Percentiles rank a stretch among this genome's conserved stretches.
phyloP scores from a whole-genome alignment of 2,329 filamentous ascomycete genomes.

The Botryotinia calthae region DNA sequence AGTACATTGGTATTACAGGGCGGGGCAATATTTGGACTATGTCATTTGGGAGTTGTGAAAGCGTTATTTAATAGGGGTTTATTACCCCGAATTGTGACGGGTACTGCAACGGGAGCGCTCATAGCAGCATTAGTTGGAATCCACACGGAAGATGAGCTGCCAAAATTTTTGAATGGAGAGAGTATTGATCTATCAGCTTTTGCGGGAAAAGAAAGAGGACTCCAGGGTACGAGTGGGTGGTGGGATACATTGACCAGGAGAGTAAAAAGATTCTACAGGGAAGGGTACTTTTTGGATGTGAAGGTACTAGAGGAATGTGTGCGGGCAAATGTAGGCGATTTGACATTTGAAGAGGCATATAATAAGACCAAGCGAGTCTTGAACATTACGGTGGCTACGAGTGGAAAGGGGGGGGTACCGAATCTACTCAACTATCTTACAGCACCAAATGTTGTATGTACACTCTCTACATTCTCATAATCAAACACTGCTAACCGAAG shows the following conservation, averaged over 20 bases:
- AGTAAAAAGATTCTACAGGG: constrained; percentile 63
- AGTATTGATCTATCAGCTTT: constrained; percentile 84
- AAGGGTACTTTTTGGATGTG: constrained; percentile 83
- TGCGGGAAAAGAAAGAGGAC: constrained; percentile 42
- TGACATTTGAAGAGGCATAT: constrained; percentile 93
- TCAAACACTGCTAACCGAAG: not conserved
- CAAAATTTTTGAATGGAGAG: constrained; percentile 71
- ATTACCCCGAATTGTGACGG: constrained; percentile 85
- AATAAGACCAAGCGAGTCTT: constrained; percentile 79
- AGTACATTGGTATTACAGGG: constrained; percentile 85
- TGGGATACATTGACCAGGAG: constrained; percentile 64
- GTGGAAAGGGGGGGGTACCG: constrained; percentile 71
- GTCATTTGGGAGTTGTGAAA: constrained; percentile 87
- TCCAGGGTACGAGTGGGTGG: constrained; percentile 33
- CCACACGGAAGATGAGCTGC: constrained; percentile 81
- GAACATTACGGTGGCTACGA: constrained; percentile 86
- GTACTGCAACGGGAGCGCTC: constrained; percentile 84
- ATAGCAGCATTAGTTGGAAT: constrained; percentile 86
- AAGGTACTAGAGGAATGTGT: constrained; percentile 81
- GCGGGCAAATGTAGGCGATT: constrained; percentile 77
- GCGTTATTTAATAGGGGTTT: constrained; percentile 77
- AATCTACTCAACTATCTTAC: constrained; percentile 89
- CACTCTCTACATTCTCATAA: not conserved
- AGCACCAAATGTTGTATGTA: constrained; percentile 82
- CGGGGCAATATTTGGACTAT: constrained; percentile 86